These are phyloP conservation scores for Cucumis variabilis DNA, from an alignment of 331 rosid genomes.

Conservation along the genomic window DNA sequence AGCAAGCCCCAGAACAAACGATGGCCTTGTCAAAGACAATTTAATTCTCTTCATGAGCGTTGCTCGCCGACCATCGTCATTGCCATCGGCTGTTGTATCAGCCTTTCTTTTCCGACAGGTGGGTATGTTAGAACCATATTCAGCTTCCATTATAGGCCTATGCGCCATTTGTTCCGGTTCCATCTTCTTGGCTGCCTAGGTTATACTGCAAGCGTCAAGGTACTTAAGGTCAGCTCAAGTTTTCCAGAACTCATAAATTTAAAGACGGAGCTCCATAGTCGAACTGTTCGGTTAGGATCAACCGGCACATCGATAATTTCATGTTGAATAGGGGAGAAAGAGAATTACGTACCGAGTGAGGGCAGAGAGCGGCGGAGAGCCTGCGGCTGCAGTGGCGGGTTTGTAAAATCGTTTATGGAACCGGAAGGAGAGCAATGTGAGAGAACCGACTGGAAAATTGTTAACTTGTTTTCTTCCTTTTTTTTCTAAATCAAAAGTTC, in stretches of 20 bases:
- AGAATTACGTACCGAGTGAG: background rate
- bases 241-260: background rate
- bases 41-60: slow-evolving; percentile 46
- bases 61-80: slow-evolving; percentile 1
- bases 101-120: slow-evolving; percentile 50
- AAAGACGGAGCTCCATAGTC: background rate
- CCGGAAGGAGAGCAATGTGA: background rate
- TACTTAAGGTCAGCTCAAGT: background rate
- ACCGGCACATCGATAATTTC: background rate
- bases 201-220: background rate
- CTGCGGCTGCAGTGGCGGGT: background rate
- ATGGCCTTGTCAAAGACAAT: slow-evolving; percentile 62
- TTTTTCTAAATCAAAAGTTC: too few relatives aligned
- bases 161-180: slow-evolving; percentile 18
- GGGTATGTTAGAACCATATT: slow-evolving; percentile 3
- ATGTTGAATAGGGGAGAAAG: background rate
- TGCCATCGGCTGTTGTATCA: background rate
- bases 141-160: slow-evolving; percentile 8
- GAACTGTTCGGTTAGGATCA: background rate
- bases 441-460: background rate
- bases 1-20: slow-evolving; percentile 47
- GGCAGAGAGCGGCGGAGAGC: background rate
- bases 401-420: background rate
- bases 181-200: background rate
- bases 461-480: too few relatives aligned